These are phyloP conservation scores for Pueraria montana DNA, from an alignment of 306 rosid genomes.

Conservation along the genomic window DNA sequence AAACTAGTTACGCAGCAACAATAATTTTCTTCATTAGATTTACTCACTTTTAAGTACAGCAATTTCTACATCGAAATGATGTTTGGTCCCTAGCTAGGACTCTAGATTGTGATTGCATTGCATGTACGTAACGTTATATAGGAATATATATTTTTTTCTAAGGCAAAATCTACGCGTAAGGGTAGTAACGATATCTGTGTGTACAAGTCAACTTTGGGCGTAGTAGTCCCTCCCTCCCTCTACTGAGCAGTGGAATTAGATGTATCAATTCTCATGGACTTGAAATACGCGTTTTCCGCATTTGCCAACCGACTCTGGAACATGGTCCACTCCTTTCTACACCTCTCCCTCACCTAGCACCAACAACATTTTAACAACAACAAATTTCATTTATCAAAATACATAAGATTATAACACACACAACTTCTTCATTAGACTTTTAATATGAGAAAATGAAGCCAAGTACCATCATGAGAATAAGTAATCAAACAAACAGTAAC, in stretches of 20 bases:
- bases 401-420: background rate
- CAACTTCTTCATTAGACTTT: background rate
- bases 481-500: no score
- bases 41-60: slow-evolving; percentile 16
- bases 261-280: slow-evolving; percentile 52
- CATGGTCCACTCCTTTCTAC: slow-evolving; percentile 95
- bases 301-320: slow-evolving; percentile 77
- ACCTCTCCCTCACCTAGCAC: slow-evolving; percentile 91
- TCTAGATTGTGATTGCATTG: slow-evolving; percentile 29
- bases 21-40: slow-evolving; percentile 10
- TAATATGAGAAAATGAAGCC: background rate
- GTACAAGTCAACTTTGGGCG: slow-evolving; percentile 41
- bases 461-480: background rate
- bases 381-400: slow-evolving; percentile 6
- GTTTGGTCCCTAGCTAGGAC: slow-evolving; percentile 43
- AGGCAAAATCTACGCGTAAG: slow-evolving; percentile 20
- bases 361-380: slow-evolving; percentile 31
- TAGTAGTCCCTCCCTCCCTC: no score
- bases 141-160: background rate
- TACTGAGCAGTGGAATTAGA: slow-evolving; percentile 63
- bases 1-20: background rate
- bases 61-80: slow-evolving; percentile 39
- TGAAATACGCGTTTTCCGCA: slow-evolving; percentile 79
- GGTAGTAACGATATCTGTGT: slow-evolving; percentile 48
- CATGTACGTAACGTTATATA: slow-evolving; percentile 46